Conservation (phyloP, 2,329 filamentous ascomycete species). For the Colletotrichum liaoningense region DNA sequence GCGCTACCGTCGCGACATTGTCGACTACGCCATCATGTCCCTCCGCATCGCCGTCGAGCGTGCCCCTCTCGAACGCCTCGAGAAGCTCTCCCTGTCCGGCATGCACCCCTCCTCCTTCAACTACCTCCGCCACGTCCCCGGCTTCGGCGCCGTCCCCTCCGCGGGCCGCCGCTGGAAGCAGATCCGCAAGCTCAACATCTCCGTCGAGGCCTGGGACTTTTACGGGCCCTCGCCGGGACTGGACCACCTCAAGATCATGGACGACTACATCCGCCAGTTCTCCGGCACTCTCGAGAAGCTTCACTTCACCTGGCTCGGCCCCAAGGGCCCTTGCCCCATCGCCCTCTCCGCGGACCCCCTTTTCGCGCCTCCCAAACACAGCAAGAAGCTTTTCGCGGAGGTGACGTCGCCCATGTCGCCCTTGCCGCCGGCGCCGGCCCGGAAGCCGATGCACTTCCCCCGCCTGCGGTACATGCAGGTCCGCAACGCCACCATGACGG, state of each 20-base stretch:
- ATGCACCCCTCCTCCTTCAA: slow-evolving; percentile 82
- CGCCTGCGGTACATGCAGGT: slow-evolving; percentile 76
- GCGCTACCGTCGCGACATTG: slow-evolving; percentile 79
- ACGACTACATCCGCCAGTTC: slow-evolving; percentile 82
- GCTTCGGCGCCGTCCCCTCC: slow-evolving; percentile 79
- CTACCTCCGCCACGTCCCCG: slow-evolving; percentile 80
- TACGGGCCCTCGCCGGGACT: slow-evolving; percentile 67
- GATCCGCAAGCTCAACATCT: slow-evolving; percentile 79
- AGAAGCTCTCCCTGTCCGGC: slow-evolving; percentile 76
- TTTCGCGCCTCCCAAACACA: slow-evolving; percentile 66
- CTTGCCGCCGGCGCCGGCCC: slow-evolving; percentile 62
- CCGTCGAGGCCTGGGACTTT: slow-evolving; percentile 78
- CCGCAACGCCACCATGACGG: slow-evolving; percentile 78
- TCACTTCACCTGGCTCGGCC: slow-evolving; percentile 81
- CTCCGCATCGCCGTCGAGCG: slow-evolving; percentile 86
- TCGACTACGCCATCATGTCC: slow-evolving; percentile 91
- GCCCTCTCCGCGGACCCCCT: slow-evolving; percentile 77
- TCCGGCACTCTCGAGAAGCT: slow-evolving; percentile 75
- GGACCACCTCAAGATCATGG: slow-evolving; percentile 82
- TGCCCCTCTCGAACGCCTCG: slow-evolving; percentile 72
- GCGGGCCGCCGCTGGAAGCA: slow-evolving; percentile 81
- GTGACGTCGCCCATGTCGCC: slow-evolving; percentile 74
- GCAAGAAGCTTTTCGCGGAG: slow-evolving; percentile 72
- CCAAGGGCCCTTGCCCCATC: slow-evolving; percentile 79
- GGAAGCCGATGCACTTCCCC: slow-evolving; percentile 73